Conservation (phyloP, 305 asterid genomes). For the Plantago lanceolata region DNA sequence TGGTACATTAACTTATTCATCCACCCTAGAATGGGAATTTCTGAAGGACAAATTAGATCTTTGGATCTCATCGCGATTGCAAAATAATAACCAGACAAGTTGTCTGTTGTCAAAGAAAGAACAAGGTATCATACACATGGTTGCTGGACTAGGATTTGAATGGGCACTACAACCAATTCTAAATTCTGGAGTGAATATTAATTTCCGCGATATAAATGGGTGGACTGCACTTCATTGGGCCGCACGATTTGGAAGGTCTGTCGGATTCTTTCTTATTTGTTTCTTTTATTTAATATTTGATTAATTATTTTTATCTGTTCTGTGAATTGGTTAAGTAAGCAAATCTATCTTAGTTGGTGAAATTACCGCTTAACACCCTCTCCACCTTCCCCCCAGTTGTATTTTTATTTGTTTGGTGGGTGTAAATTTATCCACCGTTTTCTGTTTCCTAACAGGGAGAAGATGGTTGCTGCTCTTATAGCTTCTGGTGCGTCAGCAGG, state of each 20-base stretch:
- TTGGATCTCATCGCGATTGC: conserved; percentile 70
- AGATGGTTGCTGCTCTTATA: conserved; percentile 90
- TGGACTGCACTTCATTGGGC: conserved; percentile 99
- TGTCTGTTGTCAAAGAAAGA: conserved; percentile 70
- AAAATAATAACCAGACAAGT: conserved; percentile 29
- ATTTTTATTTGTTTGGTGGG: too few relatives aligned
- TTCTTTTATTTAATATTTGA: not conserved
- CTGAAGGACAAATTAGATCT: conserved; percentile 68
- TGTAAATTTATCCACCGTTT: too few relatives aligned
- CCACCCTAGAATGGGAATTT: conserved; percentile 73
- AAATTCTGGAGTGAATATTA: conserved; percentile 66
- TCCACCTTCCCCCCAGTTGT: too few relatives aligned
- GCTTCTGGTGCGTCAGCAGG: conserved; percentile 95
- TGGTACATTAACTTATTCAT: conserved; percentile 54
- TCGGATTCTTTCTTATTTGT: not conserved
- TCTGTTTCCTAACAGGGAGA: conserved; percentile 58
- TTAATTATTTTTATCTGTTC: not conserved
- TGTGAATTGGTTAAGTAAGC: not conserved
- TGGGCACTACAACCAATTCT: conserved; percentile 94
- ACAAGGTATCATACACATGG: conserved; percentile 86
- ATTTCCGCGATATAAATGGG: conserved; percentile 85
- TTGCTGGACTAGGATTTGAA: conserved; percentile 89
- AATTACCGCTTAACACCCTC: too few relatives aligned
- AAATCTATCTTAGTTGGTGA: too few relatives aligned
- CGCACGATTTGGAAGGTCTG: conserved; percentile 90